Percentiles rank a stretch among this genome's conserved stretches.
Evolutionary conservation across 179 eudicot genomes (phyloP).

Genomic region (Gypsophila paniculata): DNA sequence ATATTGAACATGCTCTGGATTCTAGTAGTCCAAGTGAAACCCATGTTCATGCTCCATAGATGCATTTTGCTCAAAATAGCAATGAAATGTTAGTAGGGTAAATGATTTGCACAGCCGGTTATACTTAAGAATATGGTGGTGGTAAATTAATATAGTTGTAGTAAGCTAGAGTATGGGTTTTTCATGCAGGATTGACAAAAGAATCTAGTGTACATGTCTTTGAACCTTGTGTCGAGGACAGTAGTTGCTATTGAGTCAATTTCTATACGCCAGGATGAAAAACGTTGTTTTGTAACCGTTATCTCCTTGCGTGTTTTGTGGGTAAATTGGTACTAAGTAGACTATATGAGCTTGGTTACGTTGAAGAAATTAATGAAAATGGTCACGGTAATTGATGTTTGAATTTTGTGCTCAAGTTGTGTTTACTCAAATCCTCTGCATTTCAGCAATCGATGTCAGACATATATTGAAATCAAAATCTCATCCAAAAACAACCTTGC

Average conservation of each 20-base stretch:
- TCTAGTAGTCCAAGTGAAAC: conserved; percentile 17
- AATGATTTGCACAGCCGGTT: not conserved
- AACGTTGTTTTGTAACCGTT: not conserved
- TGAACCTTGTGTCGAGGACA: conserved; percentile 2
- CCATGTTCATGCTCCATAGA: conserved; percentile 5
- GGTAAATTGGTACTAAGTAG: not conserved
- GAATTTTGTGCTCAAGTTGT: not conserved
- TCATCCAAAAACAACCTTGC: too few species aligned
- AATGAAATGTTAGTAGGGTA: not conserved
- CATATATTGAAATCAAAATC: too few species aligned
- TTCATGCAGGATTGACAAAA: not conserved
- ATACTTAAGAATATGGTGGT: not conserved
- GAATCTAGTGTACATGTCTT: conserved; percentile 12
- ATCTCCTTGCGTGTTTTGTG: not conserved
- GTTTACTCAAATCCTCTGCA: too few species aligned
- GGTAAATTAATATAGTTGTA: not conserved
- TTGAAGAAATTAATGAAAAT: not conserved
- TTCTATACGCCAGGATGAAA: conserved; percentile 8
- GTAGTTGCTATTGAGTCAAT: not conserved
- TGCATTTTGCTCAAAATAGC: conserved; percentile 12
- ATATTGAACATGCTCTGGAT: conserved; percentile 32
- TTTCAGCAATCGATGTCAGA: too few species aligned
- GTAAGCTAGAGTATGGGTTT: conserved; percentile 1
- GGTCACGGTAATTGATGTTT: not conserved
- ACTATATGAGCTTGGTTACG: not conserved